A percentile compares a stretch with the other conserved stretches of the same genome.
These are phyloP conservation scores for Xylaria sp. DNA, from an alignment of 2,329 filamentous ascomycete species.

Conservation along the genomic window DNA sequence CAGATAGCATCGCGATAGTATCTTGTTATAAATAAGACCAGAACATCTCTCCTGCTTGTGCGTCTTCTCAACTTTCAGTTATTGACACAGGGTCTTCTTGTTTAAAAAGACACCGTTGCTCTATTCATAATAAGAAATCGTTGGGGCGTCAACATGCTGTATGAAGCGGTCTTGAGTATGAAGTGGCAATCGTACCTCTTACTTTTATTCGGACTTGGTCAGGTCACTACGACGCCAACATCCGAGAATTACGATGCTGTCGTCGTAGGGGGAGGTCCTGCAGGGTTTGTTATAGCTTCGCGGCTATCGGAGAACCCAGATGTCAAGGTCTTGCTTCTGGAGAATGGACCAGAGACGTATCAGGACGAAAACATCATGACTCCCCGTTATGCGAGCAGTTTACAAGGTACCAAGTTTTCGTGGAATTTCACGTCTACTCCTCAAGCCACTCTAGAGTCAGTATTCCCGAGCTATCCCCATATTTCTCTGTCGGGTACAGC, in stretches of 20 bases:
- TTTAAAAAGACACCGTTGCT: too few species aligned
- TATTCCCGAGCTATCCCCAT: background rate
- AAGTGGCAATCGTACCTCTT: background rate
- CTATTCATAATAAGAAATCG: too few species aligned
- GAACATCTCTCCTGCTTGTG: too few species aligned
- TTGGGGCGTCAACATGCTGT: background rate
- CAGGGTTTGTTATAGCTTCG: slow-evolving; percentile 20
- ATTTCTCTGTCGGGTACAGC: background rate
- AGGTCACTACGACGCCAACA: background rate
- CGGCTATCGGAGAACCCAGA: slow-evolving; percentile 19
- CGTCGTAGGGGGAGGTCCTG: slow-evolving; percentile 22
- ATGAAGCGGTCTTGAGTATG: background rate
- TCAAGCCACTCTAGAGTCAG: slow-evolving; percentile 5
- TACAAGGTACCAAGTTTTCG: slow-evolving; percentile 11
- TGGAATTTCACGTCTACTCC: slow-evolving; percentile 19
- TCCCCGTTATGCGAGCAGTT: slow-evolving; percentile 5
- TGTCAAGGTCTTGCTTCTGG: slow-evolving; percentile 19
- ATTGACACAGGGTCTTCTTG: too few species aligned
- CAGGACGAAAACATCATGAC: slow-evolving; percentile 11
- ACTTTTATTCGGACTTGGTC: background rate
- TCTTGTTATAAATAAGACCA: background rate
- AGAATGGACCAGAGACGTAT: slow-evolving; percentile 19
- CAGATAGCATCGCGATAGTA: background rate
- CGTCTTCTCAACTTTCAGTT: too few species aligned
- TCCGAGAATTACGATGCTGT: slow-evolving; percentile 13